Evolutionary conservation across 2,329 filamentous ascomycete genomes (phyloP).

Genomic region (Aspergillus fijiensis): DNA sequence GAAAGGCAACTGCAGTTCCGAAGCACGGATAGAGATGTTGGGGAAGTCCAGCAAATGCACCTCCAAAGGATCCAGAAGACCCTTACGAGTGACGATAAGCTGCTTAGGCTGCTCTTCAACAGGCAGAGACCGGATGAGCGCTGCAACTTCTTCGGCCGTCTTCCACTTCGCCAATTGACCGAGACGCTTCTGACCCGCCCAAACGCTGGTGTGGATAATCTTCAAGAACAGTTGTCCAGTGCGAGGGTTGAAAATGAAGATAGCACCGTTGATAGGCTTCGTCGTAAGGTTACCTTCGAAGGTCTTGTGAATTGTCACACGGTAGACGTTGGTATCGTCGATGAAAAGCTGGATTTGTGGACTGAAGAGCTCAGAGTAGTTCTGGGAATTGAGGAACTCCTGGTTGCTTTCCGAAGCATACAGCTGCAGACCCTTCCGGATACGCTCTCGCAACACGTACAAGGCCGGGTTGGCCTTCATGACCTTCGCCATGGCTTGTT

Average conservation of each 20-base stretch:
- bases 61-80: constrained; percentile 92
- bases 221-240: constrained; percentile 97
- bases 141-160: constrained; percentile 98
- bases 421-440: constrained; percentile 94
- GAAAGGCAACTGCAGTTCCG: constrained; percentile 95
- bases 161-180: constrained; percentile 99
- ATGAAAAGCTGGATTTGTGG: constrained; percentile 99
- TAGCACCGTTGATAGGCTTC: constrained; percentile 98
- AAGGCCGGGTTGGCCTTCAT: constrained; percentile 99
- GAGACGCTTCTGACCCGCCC: constrained; percentile 98
- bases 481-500: constrained; percentile 99
- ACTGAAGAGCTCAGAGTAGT: constrained; percentile 98
- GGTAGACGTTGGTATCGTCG: constrained; percentile 98
- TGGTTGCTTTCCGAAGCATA: constrained; percentile 99
- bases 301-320: constrained; percentile 99
- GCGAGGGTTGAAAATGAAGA: constrained; percentile 99
- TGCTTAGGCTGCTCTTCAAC: constrained; percentile 99
- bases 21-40: constrained; percentile 97
- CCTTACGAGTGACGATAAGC: constrained; percentile 96
- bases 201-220: constrained; percentile 98
- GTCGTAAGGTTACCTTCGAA: constrained; percentile 99
- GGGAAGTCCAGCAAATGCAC: constrained; percentile 98
- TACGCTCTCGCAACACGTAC: constrained; percentile 95
- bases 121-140: constrained; percentile 88
- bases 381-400: constrained; percentile 98